Base-by-base conservation (phyloP, 1,139 yeast genomes). In the Candida dubliniensis region DNA sequence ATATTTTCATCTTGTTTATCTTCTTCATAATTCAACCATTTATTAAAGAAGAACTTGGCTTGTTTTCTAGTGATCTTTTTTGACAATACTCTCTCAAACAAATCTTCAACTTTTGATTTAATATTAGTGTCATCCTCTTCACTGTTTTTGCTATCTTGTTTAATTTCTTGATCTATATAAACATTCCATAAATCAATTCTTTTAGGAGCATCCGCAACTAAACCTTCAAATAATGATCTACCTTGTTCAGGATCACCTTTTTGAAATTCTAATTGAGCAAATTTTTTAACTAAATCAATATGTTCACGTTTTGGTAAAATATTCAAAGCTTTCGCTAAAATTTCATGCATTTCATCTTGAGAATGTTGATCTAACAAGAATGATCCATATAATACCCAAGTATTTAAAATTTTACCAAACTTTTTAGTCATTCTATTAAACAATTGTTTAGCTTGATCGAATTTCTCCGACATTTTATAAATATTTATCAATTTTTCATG, bases 201-300 rank as follows among this genome's bases (percentile, higher is more conserved):
- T 73, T 89, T 89, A 47, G 97, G 95, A 41, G 88, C 95, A 60
- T 90, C 95, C 30, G 95, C 80, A 46, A 93, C 68, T 50, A 93
- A 78, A 42, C 97, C 98, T 71, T 93, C 98, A 59, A 91, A 89
- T 55, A 93, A 74, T 1, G 97, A 87, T 64, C 98, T 82, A 44
- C 96, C 99, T 63, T 93, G 95, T 67, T 93, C 99, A 9, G 88
- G 72, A 54, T 89, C 96, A 54, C 98, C 98, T 61, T 84, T 81
- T 52, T 77, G 64, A 61, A 84, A 93, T 66, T 93, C 98, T 43
- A 91, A 69, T 62, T 86, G 93, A 25, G 96, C 97, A 67, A 88
- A 91, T 65, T 87, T 90, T 58, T 84, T 79, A 13, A 89, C 95
- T 47, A 85, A 80, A 51, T 87, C 95, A 51, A 88, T 77, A 57